phyloP scores from a whole-genome alignment of 148 eudicot genomes.

The Vaccinium myrtillus region DNA sequence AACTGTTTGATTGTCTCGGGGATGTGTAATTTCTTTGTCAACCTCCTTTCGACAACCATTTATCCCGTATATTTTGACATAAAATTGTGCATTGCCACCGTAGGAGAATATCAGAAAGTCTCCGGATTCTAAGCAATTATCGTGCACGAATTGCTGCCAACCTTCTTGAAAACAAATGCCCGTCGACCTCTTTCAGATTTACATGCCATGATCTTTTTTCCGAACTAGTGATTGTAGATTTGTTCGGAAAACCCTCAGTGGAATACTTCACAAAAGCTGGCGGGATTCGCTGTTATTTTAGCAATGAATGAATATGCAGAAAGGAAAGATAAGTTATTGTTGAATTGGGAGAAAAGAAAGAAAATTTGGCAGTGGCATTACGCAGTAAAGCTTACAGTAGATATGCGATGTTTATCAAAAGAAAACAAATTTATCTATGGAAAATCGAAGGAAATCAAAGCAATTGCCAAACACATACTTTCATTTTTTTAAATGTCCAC shows the following conservation, averaged over 20 bases:
- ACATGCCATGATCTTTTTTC: constrained; percentile 17
- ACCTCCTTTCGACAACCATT: constrained; percentile 18
- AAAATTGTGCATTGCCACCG: constrained; percentile 6
- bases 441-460: neutral
- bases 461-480: neutral
- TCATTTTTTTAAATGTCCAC: neutral
- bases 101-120: constrained; percentile 20
- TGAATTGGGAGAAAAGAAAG: too few species aligned
- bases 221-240: constrained; percentile 13
- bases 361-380: too few species aligned
- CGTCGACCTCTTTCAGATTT: neutral
- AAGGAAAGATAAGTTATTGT: too few species aligned
- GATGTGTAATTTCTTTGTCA: neutral
- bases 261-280: constrained; percentile 12
- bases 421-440: neutral
- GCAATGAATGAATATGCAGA: neutral
- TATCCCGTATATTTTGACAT: constrained; percentile 9
- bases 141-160: constrained; percentile 20
- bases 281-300: constrained; percentile 10
- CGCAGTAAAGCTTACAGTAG: too few species aligned
- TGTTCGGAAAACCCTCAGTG: constrained; percentile 7
- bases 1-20: neutral
- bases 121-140: constrained; percentile 18
- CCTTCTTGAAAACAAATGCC: constrained; percentile 13
- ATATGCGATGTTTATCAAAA: neutral